Evolutionary conservation across 495 filamentous ascomycete genomes (phyloP).

Genomic region (Cairneyella variabilis): DNA sequence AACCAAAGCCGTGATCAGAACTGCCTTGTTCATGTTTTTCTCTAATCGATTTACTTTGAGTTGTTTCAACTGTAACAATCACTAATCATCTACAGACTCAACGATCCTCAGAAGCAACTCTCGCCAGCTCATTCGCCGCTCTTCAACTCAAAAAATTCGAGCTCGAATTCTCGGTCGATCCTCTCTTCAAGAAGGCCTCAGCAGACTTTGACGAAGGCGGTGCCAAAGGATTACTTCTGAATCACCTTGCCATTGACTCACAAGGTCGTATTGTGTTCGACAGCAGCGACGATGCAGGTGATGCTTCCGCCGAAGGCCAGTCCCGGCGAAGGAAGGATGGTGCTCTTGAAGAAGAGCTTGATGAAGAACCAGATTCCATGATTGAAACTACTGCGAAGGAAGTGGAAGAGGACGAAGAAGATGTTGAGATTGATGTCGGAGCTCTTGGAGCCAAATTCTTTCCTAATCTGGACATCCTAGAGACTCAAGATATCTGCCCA

Average conservation of each 20-base stretch:
- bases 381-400: constrained; percentile 31
- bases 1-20: background rate
- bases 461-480: constrained; percentile 70
- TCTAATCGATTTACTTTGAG: background rate
- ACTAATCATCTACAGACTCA: constrained; percentile 41
- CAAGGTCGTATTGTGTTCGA: constrained; percentile 95
- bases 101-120: constrained; percentile 85
- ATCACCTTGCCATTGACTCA: constrained; percentile 90
- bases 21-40: background rate
- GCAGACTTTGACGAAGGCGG: constrained; percentile 98
- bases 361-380: constrained; percentile 32
- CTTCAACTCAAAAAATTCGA: constrained; percentile 96
- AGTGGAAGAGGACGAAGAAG: constrained; percentile 49
- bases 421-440: constrained; percentile 72
- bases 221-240: constrained; percentile 90
- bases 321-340: constrained; percentile 38
- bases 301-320: constrained; percentile 43
- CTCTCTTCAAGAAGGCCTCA: constrained; percentile 96
- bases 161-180: constrained; percentile 94
- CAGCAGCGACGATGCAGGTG: constrained; percentile 86
- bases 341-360: constrained; percentile 47
- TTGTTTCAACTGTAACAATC: background rate
- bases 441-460: constrained; percentile 78
- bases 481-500: constrained; percentile 88
- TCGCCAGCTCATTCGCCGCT: constrained; percentile 82